Base-by-base conservation (phyloP, 352 stramenopile genomes). In the Globisporangium irregulare region DNA sequence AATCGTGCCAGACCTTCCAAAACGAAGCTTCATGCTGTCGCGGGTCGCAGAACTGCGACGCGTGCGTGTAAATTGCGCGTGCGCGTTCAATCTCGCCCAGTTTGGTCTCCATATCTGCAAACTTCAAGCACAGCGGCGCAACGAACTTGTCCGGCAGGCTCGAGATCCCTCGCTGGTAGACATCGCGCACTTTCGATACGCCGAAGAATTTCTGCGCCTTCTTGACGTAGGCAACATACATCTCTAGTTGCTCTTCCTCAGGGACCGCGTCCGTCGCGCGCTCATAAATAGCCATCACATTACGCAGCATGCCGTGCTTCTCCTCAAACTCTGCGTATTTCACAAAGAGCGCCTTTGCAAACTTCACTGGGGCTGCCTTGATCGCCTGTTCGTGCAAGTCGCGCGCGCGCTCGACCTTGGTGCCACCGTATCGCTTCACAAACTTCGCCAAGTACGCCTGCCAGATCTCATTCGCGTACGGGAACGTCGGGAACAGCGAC, bases 311-410 rank as follows among this genome's bases (percentile, higher is more conserved):
- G 7, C 97, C 97, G 74, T 98, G 91, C 63, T 93, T 82, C 74
- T 99, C 97, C 86, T 99, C 98, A 60, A 99, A 97, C 10, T 94
- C 87, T 3, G 92, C 97, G 72, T 99, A 99, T 57, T 90, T 84
- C 0, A 86, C 67, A 46, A 81, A 95, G 20, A 94, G 78, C 0
- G 57, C 62, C 72, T 84, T 97, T 38, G 98, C 97, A 54, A 96
- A 91, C 69, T 98, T 91, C 66, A 74, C 18, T 56, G 96, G 87
- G 55, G 95, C 76, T 67, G 86, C 73, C 74, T 82, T 59, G 90
- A 93, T 86, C 66, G 97, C 78, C 74, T 99, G 89, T 68, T 99
- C 96, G 72, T 98, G 99, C 27, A 99, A 76, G 70, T 99, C 98
- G 1, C 98, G 79, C 7, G 92, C 90, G n/a, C 98, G 89, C 69